A percentile compares a stretch with the other conserved stretches of the same genome.
Evolutionary conservation across 306 rosid species (phyloP).

Genomic region (Echinosophora koreensis): DNA sequence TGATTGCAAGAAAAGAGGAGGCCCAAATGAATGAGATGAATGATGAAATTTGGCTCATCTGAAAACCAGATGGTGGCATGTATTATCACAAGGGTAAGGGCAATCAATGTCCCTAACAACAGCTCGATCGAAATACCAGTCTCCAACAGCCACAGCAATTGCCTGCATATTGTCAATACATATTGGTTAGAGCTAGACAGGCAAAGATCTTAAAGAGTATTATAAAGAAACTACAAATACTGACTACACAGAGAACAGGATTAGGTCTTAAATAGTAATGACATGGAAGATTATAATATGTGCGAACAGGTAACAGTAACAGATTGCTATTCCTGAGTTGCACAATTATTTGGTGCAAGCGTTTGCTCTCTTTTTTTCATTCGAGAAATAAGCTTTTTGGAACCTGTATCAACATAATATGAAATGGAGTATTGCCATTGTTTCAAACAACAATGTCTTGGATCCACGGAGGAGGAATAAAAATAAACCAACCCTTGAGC

Average conservation of each 20-base stretch:
- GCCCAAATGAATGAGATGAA: slow-evolving; percentile 10
- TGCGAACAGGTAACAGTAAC: neutral
- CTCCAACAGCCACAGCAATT: slow-evolving; percentile 86
- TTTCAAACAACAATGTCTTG: neutral
- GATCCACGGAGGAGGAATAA: neutral
- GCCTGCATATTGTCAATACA: slow-evolving; percentile 63
- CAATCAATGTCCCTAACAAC: slow-evolving; percentile 71
- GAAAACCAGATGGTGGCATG: slow-evolving; percentile 87
- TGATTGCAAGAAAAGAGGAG: slow-evolving; percentile 13
- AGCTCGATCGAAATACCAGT: slow-evolving; percentile 86
- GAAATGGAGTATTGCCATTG: neutral
- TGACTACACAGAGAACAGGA: neutral
- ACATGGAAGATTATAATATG: slow-evolving; percentile 4
- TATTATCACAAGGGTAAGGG: slow-evolving; percentile 90
- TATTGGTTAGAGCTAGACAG: slow-evolving; percentile 46
- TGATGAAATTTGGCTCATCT: slow-evolving; percentile 45
- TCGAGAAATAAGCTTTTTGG: neutral
- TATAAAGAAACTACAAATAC: neutral
- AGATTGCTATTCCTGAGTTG: neutral
- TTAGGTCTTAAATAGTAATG: neutral
- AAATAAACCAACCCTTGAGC: too few relatives aligned
- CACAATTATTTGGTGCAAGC: neutral
- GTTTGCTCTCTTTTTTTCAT: neutral
- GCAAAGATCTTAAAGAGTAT: slow-evolving; percentile 3
- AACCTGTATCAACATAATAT: neutral